Conservation (phyloP, 306 rosid species). For the Lathyrus oleraceus region DNA sequence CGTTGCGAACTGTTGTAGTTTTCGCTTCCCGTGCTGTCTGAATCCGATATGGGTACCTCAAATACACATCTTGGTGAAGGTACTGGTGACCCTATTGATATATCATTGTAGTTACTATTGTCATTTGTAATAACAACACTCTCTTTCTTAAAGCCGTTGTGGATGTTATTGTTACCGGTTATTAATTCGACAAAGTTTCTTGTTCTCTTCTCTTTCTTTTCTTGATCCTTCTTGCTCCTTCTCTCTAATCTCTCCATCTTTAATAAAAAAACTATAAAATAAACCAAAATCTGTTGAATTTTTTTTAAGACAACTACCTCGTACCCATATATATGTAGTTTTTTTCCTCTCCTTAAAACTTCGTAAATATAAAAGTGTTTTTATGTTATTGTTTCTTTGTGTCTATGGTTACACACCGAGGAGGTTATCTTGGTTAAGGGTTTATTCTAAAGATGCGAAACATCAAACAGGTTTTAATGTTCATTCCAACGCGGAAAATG, state of each 20-base stretch:
- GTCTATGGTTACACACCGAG: constrained; percentile 35
- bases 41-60: constrained; percentile 53
- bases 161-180: constrained; percentile 4
- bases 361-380: neutral
- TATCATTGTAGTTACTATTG: constrained; percentile 8
- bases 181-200: constrained; percentile 20
- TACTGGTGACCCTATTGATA: constrained; percentile 23
- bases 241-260: constrained; percentile 30
- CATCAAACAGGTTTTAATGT: neutral
- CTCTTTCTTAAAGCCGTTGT: neutral
- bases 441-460: constrained; percentile 12
- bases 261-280: neutral
- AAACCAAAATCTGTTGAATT: neutral
- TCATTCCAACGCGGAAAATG: constrained; percentile 30
- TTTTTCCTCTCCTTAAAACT: neutral
- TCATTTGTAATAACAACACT: neutral
- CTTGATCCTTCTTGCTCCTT: constrained; percentile 18
- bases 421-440: constrained; percentile 20
- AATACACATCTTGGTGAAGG: constrained; percentile 80
- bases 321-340: neutral
- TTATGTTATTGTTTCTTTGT: neutral
- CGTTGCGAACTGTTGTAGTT: neutral
- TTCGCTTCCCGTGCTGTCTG: constrained; percentile 48
- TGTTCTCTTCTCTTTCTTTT: constrained; percentile 15
- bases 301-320: neutral